These are phyloP conservation scores for Chalaropsis ovoidea DNA, from an alignment of 2,329 filamentous ascomycete species.

Conservation along the genomic window DNA sequence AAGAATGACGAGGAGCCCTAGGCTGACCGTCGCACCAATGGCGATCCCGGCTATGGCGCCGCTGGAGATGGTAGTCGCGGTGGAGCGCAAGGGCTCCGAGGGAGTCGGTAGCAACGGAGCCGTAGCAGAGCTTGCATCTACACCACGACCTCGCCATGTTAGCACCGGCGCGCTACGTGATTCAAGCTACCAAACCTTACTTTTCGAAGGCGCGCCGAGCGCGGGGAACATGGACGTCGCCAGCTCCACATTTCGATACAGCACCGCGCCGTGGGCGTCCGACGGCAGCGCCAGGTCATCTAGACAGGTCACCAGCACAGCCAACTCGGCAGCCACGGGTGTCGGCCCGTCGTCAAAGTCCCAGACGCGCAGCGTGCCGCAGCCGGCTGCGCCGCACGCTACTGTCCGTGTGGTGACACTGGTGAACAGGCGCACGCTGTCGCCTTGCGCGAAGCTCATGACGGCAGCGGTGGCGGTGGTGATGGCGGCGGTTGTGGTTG, in stretches of 20 bases:
- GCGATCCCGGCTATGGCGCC: conserved; percentile 21
- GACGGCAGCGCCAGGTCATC: conserved; percentile 17
- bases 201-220: background rate
- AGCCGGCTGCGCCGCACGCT: conserved; percentile 8
- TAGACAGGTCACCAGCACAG: conserved; percentile 18
- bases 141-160: background rate
- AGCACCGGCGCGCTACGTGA: background rate
- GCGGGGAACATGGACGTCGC: background rate
- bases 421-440: conserved; percentile 22
- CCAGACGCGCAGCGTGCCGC: conserved; percentile 18
- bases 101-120: background rate
- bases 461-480: background rate
- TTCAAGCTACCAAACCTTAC: background rate
- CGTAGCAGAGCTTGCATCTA: background rate
- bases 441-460: conserved; percentile 17
- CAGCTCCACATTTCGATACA: conserved; percentile 3
- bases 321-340: background rate
- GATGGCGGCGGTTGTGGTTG: background rate
- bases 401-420: conserved; percentile 18
- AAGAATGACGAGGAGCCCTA: background rate
- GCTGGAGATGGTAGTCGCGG: conserved; percentile 1
- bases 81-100: background rate
- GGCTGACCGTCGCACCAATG: conserved; percentile 3
- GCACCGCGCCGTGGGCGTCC: background rate
- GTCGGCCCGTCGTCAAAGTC: conserved; percentile 12